phyloP scores from a whole-genome alignment of 495 filamentous ascomycete species.

The Copromyces sp. region DNA sequence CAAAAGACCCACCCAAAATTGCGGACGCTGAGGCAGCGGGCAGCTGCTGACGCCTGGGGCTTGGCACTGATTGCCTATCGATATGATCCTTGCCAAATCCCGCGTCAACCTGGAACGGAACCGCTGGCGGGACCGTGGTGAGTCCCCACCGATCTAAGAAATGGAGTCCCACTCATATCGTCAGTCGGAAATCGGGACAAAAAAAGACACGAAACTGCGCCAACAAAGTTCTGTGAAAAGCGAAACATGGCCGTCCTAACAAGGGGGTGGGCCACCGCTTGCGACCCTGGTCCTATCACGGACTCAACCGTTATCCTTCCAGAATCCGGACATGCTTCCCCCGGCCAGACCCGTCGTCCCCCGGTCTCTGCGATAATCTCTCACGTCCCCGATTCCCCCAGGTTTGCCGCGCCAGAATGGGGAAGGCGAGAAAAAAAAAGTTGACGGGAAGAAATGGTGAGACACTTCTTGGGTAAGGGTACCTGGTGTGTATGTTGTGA shows the following conservation, averaged over 20 bases:
- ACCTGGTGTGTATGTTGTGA: background rate
- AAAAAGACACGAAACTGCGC: background rate
- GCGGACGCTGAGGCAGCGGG: background rate
- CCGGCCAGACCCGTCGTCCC: background rate
- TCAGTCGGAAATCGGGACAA: background rate
- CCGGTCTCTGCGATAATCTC: background rate
- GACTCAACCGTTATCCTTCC: background rate
- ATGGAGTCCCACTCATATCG: background rate
- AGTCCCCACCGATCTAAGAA: background rate
- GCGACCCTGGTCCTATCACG: background rate
- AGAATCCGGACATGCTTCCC: background rate
- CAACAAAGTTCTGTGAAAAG: background rate
- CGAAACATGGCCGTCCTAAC: background rate
- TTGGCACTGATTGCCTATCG: background rate
- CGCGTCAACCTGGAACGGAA: background rate
- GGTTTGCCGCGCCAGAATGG: background rate
- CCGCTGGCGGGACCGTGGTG: background rate
- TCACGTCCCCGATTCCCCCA: background rate
- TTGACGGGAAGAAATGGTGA: background rate
- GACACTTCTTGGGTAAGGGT: background rate
- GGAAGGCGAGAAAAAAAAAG: background rate
- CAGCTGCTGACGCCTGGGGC: background rate
- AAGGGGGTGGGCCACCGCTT: background rate
- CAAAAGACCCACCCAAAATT: background rate
- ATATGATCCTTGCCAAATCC: background rate